Conservation (phyloP, 345 rosid genomes). For the Ricinus communis region DNA sequence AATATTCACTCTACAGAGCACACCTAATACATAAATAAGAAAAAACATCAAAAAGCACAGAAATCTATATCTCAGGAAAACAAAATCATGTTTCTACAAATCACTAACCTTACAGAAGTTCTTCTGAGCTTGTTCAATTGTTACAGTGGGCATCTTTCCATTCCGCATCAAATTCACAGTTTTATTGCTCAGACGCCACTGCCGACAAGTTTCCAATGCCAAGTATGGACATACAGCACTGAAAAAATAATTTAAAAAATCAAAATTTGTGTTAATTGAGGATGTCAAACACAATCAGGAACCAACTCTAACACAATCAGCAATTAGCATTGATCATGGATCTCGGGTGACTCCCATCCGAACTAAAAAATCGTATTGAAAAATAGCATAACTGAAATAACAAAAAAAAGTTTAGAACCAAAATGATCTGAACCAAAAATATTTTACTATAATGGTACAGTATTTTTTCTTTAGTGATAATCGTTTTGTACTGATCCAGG, state of each 20-base stretch:
- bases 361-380: too few species aligned
- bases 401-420: too few species aligned
- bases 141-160: conserved; percentile 96
- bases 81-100: not conserved
- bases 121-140: conserved; percentile 94
- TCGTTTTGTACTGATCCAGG: too few species aligned
- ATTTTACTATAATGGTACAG: too few species aligned
- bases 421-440: too few species aligned
- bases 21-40: not conserved
- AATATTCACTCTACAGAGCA: not conserved
- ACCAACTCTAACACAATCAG: not conserved
- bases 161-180: conserved; percentile 91
- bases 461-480: too few species aligned
- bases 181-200: conserved; percentile 93
- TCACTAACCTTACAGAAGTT: conserved; percentile 78
- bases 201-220: conserved; percentile 95
- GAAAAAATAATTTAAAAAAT: conserved; percentile 28
- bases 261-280: not conserved
- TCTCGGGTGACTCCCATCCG: too few species aligned
- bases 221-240: conserved; percentile 95
- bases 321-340: too few species aligned
- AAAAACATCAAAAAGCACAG: not conserved
- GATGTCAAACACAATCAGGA: not conserved
- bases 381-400: too few species aligned
- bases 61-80: not conserved